Evolutionary conservation across 2,329 filamentous ascomycete species (phyloP).

Genomic region (Westerdykella sp.): DNA sequence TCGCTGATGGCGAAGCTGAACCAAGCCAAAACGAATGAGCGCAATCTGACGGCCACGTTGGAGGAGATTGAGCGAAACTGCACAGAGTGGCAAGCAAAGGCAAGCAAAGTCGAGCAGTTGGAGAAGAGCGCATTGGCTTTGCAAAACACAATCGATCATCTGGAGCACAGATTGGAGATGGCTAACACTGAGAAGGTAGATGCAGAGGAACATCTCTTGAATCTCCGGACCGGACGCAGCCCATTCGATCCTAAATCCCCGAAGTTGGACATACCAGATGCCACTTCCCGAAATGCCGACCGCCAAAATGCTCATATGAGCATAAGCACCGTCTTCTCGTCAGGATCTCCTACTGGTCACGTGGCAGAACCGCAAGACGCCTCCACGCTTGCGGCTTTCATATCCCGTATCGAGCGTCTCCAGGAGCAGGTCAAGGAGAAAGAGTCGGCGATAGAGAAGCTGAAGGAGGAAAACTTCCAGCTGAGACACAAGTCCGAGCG

Average conservation of each 20-base stretch:
- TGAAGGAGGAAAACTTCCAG: constrained; percentile 17
- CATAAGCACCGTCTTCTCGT: constrained; percentile 27
- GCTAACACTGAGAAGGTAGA: constrained; percentile 40
- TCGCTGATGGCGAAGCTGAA: constrained; percentile 38
- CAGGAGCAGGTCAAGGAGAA: constrained; percentile 29
- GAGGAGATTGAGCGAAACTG: constrained; percentile 30
- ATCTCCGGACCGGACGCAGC: constrained; percentile 21
- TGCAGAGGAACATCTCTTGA: constrained; percentile 33
- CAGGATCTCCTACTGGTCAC: constrained; percentile 11
- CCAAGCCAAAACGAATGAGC: constrained; percentile 33
- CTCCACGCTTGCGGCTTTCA: constrained; percentile 18
- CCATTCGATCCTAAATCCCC: constrained; percentile 19
- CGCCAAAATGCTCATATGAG: constrained; percentile 16
- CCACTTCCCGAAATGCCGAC: background rate
- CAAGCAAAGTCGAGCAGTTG: constrained; percentile 20
- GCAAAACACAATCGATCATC: constrained; percentile 33
- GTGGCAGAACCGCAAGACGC: constrained; percentile 16
- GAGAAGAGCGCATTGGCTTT: constrained; percentile 24
- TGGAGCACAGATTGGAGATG: constrained; percentile 36
- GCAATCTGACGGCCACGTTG: constrained; percentile 24
- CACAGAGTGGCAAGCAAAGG: constrained; percentile 22
- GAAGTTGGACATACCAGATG: constrained; percentile 5
- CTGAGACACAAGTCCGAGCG: constrained; percentile 15
- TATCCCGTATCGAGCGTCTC: constrained; percentile 27
- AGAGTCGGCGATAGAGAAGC: constrained; percentile 16